A percentile compares a stretch with the other conserved stretches of the same genome.
Evolutionary conservation across 495 filamentous ascomycete species (phyloP).

Genomic region (Podospora pseudocomata): DNA sequence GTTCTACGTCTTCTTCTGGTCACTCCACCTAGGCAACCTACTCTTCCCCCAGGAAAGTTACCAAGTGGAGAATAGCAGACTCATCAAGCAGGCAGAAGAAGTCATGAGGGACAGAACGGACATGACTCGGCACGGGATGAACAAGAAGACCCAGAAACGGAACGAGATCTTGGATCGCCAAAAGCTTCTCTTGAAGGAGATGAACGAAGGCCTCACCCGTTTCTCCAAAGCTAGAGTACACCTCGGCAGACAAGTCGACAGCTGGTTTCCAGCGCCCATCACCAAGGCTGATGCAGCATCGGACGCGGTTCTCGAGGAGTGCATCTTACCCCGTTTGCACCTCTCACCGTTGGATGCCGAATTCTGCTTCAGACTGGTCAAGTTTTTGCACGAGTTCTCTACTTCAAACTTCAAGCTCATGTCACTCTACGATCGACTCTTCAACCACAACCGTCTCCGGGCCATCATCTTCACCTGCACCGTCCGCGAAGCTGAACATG

Average conservation of each 20-base stretch:
- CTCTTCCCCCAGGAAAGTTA: slow-evolving; percentile 70
- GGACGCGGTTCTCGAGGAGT: slow-evolving; percentile 77
- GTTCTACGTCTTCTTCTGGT: slow-evolving; percentile 94
- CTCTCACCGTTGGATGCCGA: slow-evolving; percentile 82
- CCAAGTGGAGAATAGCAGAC: slow-evolving; percentile 60
- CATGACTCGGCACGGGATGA: slow-evolving; percentile 57
- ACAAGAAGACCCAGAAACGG: slow-evolving; percentile 61
- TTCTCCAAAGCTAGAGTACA: slow-evolving; percentile 61
- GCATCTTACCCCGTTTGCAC: slow-evolving; percentile 80
- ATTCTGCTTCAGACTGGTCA: slow-evolving; percentile 79
- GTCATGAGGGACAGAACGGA: slow-evolving; percentile 70
- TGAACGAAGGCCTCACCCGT: slow-evolving; percentile 49
- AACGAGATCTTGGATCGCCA: slow-evolving; percentile 69
- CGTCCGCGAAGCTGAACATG: slow-evolving; percentile 81
- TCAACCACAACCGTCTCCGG: slow-evolving; percentile 72
- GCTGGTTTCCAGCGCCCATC: slow-evolving; percentile 67
- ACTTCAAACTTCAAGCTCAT: slow-evolving; percentile 85
- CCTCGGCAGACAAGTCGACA: slow-evolving; percentile 70
- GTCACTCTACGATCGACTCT: slow-evolving; percentile 76
- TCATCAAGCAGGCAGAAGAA: slow-evolving; percentile 56
- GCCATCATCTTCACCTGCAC: slow-evolving; percentile 84
- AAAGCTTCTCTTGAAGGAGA: slow-evolving; percentile 56
- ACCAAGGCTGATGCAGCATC: slow-evolving; percentile 65
- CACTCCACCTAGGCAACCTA: slow-evolving; percentile 76
- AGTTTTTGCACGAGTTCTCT: slow-evolving; percentile 75